Evolutionary conservation across 371 early-diverging fungal species (phyloP), one percentile per base, ranked within the genome.

Genomic region (Mucor mucedo): DNA sequence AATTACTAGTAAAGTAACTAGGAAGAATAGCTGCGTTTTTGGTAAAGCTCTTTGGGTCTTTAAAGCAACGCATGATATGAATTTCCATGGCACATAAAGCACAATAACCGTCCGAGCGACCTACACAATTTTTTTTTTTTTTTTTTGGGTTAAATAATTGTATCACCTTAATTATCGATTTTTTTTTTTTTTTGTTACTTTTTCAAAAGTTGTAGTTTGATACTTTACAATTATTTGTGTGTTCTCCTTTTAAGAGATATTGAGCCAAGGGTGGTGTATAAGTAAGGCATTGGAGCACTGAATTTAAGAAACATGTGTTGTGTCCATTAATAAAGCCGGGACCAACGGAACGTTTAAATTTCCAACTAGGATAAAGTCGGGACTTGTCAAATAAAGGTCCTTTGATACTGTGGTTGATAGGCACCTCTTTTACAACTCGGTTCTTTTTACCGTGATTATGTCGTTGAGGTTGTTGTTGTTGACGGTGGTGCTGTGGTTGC

Each of bases 241-340:
- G 91, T 7, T 77, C 79, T 52, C 71, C 76, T 21, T 77, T 63
- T 35, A 91, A 72, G 53, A 94, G 81, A 66, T 87, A 91, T 58
- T 93, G 87, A 14, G 94, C 87, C 40, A 97, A 75, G 2, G 94
- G 89, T 7, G 92, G 85, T 2, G 98, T 96, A 59, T 92, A 93
- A 11, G 90, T 89, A 60, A 99, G 74, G 67, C 98, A 98, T 72
- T 98, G 97, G 14, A 99, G 71, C 3, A 92, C 88, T 11, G 94
- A 89, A 80, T 97, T 98, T 70, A 98, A 82, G 78, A 92, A 99
- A 72, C 99, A 99, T 0, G 98, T 97, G 68, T 98, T 98, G 29
- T 95, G 94, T 41, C 94, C 81, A 70, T 98, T 97, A 62, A 86
- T 75, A 40, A 97, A 76, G 5, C 97, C 97, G 16, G 90, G 87